Percentiles rank a stretch among this genome's conserved stretches.
Evolutionary conservation across 805 yeast species (phyloP).

Genomic region (Ogataea populi-albae): DNA sequence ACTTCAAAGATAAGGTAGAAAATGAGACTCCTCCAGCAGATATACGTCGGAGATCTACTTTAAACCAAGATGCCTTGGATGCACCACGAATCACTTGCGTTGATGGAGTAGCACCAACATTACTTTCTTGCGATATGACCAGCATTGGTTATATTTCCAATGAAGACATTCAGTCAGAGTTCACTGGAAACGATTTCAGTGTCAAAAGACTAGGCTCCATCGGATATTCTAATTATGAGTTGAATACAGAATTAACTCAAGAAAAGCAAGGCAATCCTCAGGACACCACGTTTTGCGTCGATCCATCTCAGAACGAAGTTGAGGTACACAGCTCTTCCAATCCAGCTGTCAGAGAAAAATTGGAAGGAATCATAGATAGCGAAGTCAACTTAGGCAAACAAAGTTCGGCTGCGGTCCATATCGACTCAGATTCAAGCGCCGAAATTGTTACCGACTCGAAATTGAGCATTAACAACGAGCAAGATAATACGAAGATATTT

Average conservation of each 20-base stretch:
- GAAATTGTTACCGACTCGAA: slow-evolving; percentile 19
- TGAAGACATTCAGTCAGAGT: slow-evolving; percentile 3
- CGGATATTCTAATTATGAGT: slow-evolving; percentile 1
- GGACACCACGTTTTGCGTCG: no score
- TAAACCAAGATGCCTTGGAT: no score
- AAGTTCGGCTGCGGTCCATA: slow-evolving; percentile 5
- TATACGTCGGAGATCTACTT: no score
- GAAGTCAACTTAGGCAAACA: slow-evolving; percentile 2
- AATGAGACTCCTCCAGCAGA: background rate
- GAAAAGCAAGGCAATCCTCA: no score
- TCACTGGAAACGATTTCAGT: slow-evolving; percentile 2
- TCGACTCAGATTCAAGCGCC: slow-evolving; percentile 19
- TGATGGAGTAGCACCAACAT: slow-evolving; percentile 4
- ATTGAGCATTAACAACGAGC: slow-evolving; percentile 1
- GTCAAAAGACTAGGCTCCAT: background rate
- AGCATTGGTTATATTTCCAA: slow-evolving; percentile 3
- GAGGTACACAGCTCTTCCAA: no score
- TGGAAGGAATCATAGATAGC: background rate
- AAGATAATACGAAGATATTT: background rate
- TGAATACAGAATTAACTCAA: slow-evolving; percentile 1
- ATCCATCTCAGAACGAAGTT: no score
- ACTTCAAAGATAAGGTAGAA: slow-evolving; percentile 11
- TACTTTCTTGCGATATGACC: slow-evolving; percentile 8
- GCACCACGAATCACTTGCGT: slow-evolving; percentile 17
- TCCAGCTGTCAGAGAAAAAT: slow-evolving; percentile 2